Percentiles rank a stretch among this genome's conserved stretches.
phyloP scores from a whole-genome alignment of 164 flowering plant genomes.

The Taxillus chinensis region DNA sequence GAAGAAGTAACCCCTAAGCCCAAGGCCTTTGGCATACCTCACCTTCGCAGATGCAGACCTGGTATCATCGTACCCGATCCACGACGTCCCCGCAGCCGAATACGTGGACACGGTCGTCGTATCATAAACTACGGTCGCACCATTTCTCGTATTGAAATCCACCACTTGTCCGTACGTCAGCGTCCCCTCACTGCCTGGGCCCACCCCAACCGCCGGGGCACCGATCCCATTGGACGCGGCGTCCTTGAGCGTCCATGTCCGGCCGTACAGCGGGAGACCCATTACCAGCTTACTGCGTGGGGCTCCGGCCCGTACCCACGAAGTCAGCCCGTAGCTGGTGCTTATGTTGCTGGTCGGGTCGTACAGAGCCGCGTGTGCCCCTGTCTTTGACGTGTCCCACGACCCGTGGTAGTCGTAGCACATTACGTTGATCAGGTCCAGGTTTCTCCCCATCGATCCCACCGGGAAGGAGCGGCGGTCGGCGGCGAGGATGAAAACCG shows the following conservation, averaged over 20 bases:
- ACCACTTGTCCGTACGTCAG: slow-evolving; percentile 25
- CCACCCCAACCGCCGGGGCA: slow-evolving; percentile 29
- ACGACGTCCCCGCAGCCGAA: slow-evolving; percentile 24
- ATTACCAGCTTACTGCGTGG: slow-evolving; percentile 28
- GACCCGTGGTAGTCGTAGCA: slow-evolving; percentile 42
- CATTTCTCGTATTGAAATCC: slow-evolving; percentile 15
- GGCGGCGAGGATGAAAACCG: slow-evolving; percentile 6
- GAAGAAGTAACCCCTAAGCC: slow-evolving; percentile 52
- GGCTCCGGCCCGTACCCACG: slow-evolving; percentile 40
- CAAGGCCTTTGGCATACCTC: slow-evolving; percentile 29
- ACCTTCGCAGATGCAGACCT: slow-evolving; percentile 14
- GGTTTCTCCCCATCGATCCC: slow-evolving; percentile 17
- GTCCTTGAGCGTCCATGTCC: slow-evolving; percentile 40
- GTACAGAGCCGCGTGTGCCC: slow-evolving; percentile 44
- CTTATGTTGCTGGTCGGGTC: slow-evolving; percentile 28
- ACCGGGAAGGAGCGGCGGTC: slow-evolving; percentile 21
- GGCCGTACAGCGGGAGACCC: slow-evolving; percentile 52
- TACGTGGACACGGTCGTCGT: slow-evolving; percentile 27
- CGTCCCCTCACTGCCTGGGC: slow-evolving; percentile 25
- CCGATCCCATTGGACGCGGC: slow-evolving; percentile 24
- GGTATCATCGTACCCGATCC: slow-evolving; percentile 45
- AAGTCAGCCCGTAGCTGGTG: slow-evolving; percentile 34
- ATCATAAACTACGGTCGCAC: slow-evolving; percentile 39
- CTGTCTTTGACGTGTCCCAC: slow-evolving; percentile 34
- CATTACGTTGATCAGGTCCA: slow-evolving; percentile 52